phyloP scores from a whole-genome alignment of 2,329 filamentous ascomycete species.

The Thyridium curvatum region DNA sequence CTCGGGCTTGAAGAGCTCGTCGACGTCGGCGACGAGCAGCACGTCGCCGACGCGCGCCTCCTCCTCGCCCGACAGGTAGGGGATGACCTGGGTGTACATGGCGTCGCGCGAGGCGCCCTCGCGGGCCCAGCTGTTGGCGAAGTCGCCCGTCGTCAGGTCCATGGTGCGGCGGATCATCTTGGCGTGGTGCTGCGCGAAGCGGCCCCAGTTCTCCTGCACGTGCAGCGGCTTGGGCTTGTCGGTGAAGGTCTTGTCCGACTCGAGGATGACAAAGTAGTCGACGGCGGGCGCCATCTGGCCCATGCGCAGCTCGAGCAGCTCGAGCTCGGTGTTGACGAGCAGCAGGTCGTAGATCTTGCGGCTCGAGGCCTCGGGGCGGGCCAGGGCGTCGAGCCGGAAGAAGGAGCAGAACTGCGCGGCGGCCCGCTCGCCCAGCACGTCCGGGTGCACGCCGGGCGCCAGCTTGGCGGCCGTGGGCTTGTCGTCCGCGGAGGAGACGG shows the following conservation, averaged over 20 bases:
- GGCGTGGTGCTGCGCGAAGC: slow-evolving; percentile 24
- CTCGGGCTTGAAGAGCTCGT: slow-evolving; percentile 34
- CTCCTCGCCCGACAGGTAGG: slow-evolving; percentile 22
- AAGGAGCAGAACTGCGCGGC: slow-evolving; percentile 7
- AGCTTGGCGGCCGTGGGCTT: too few relatives aligned
- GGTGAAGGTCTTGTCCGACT: slow-evolving; percentile 29
- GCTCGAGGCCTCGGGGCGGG: slow-evolving; percentile 38
- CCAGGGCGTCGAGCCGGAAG: slow-evolving; percentile 42
- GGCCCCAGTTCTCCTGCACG: slow-evolving; percentile 25
- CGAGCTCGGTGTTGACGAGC: slow-evolving; percentile 10
- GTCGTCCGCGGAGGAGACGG: too few relatives aligned
- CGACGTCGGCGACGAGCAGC: slow-evolving; percentile 36
- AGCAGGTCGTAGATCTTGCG: slow-evolving; percentile 12
- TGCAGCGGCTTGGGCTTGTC: slow-evolving; percentile 26
- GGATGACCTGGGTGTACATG: slow-evolving; percentile 27
- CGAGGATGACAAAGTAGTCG: slow-evolving; percentile 37
- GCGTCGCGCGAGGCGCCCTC: slow-evolving; percentile 31
- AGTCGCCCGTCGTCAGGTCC: slow-evolving; percentile 18
- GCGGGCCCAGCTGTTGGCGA: slow-evolving; percentile 22
- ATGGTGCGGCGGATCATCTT: slow-evolving; percentile 33
- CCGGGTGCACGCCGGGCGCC: slow-evolving; percentile 1
- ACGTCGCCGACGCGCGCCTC: slow-evolving; percentile 28
- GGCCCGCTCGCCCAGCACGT: slow-evolving; percentile 2
- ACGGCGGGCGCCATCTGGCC: slow-evolving; percentile 23
- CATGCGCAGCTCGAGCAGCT: slow-evolving; percentile 10